Evolutionary conservation across 2,329 filamentous ascomycete species (phyloP), one percentile per base, ranked within the genome.

Genomic region (Apiospora kogelbergensis): DNA sequence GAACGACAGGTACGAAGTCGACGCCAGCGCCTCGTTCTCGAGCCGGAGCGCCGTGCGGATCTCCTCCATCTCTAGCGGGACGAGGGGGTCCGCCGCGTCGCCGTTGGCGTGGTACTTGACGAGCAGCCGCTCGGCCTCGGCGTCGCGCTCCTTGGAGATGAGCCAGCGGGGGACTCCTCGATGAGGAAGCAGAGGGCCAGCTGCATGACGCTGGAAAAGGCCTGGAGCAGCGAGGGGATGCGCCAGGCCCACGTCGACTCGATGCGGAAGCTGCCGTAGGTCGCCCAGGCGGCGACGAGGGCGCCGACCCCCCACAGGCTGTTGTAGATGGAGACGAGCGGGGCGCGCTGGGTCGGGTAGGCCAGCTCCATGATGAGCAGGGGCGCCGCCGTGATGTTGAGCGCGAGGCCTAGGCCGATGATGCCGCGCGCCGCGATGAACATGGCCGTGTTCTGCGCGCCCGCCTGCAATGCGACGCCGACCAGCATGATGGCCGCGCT

Each of bases 111-210:
- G 81, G 76, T 69, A 69, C 46, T 69, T 53, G 13, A 66, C 44
- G 17, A 84, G 68, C 0, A 76, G 72, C 20, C 75, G 69, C 26
- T 75, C 73, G 2, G 83, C 82, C 15, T 79, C 78, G 1, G 79
- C 76, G n/a, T 75, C 68, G n/a, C 78, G 76, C 3, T 78, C 80
- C 26, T 79, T 77, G 9, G 80, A 76, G 3, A 83, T 76, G 4
- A 83, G 78, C 79, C 81, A 85, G 68, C 83, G 83, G 84, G 83
- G 1, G 80, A 82, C 72, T 85, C 84, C 0, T 83, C 83, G 3
- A 83, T 76, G 53, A 83, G 78, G 7, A 75, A 71, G 1, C 81
- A 74, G 1, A 78, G 73, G 0, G 76, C 66, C 4, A 83, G 68
- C 1, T 84, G 74, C 1, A 81, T 73, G 0, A 80, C 71, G 0